Percentiles rank a stretch among this genome's conserved stretches.
Conservation (phyloP, 495 filamentous ascomycete genomes). For the Aspergillus affinis region DNA sequence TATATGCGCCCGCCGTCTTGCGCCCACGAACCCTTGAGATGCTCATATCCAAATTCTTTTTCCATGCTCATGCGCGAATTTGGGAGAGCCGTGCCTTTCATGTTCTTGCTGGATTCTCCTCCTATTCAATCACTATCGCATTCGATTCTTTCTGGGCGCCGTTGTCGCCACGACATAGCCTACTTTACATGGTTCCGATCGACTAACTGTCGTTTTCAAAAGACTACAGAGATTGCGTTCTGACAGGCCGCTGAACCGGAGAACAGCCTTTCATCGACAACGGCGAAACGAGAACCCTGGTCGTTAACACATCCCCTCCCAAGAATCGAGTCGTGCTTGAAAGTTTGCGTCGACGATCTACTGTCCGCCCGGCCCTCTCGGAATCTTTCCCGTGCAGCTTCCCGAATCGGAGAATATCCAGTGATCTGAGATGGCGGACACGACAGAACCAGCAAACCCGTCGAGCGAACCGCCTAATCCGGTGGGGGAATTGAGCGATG, state of each 20-base stretch:
- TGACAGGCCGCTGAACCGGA: background rate
- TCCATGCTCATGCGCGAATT: constrained; percentile 6
- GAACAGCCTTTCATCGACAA: background rate
- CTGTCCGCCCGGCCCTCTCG: background rate
- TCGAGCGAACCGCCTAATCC: constrained; percentile 31
- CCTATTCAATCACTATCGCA: constrained; percentile 1
- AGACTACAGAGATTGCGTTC: constrained; percentile 2
- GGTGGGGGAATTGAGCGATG: constrained; percentile 22
- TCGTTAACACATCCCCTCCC: background rate
- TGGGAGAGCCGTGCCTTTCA: constrained; percentile 1
- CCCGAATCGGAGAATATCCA: constrained; percentile 2
- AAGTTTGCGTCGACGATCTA: background rate
- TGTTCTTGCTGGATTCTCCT: background rate
- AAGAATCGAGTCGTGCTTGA: background rate
- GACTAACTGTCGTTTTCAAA: background rate
- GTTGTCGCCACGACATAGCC: background rate
- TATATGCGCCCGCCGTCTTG: background rate
- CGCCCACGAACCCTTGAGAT: background rate
- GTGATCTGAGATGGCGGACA: constrained; percentile 35
- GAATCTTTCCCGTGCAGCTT: background rate
- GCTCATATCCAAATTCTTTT: background rate
- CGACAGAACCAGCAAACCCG: constrained; percentile 30
- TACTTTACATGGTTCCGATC: background rate
- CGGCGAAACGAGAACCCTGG: background rate
- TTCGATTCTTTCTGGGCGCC: background rate